Evolutionary conservation across 192 early-diverging fungal genomes (phyloP).

Genomic region (Physocladia obscura): DNA sequence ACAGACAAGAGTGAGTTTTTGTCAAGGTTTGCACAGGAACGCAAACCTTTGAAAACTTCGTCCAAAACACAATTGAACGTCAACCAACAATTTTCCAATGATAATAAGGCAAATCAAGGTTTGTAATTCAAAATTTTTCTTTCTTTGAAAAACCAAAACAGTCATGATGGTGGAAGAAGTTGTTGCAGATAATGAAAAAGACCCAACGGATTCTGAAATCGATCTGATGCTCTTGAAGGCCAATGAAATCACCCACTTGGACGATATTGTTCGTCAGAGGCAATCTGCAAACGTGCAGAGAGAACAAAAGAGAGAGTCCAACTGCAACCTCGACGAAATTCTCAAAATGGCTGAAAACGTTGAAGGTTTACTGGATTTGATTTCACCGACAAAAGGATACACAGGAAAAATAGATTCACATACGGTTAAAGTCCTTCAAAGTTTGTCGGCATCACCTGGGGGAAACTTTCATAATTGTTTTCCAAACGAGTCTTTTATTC

Average conservation of each 20-base stretch:
- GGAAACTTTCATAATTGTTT: background rate
- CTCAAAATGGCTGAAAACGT: slow-evolving; percentile 19
- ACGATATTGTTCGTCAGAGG: background rate
- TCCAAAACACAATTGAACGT: background rate
- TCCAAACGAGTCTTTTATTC: no score
- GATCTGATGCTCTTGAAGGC: background rate
- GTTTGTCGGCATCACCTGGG: background rate
- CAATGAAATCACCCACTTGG: background rate
- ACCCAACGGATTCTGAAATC: slow-evolving; percentile 18
- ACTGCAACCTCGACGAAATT: background rate
- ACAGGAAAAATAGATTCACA: background rate
- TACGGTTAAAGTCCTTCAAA: background rate
- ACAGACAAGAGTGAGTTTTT: background rate
- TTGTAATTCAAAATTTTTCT: background rate
- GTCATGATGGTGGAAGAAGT: background rate
- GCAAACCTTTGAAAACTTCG: background rate
- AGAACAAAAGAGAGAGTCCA: background rate
- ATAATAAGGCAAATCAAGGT: no score
- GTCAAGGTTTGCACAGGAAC: background rate
- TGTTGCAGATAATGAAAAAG: background rate
- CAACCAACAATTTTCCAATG: background rate
- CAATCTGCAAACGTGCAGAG: background rate
- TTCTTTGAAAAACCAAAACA: background rate
- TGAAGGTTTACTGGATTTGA: slow-evolving; percentile 15
- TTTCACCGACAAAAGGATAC: background rate